Evolutionary conservation across 2,329 filamentous ascomycete genomes (phyloP).

Genomic region (Cryphonectria nitschkei): DNA sequence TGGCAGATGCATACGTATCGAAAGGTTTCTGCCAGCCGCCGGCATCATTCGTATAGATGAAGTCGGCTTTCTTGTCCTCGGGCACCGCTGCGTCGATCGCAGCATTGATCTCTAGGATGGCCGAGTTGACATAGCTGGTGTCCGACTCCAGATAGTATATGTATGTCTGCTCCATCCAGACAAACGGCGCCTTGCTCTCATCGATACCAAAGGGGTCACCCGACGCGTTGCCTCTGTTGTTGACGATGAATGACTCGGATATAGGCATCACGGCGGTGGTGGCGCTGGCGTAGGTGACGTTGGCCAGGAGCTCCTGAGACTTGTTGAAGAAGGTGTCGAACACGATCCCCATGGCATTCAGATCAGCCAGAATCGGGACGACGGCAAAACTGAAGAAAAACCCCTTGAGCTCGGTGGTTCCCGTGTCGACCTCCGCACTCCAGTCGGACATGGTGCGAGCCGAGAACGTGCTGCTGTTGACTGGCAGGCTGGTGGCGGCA

Average conservation of each 20-base stretch:
- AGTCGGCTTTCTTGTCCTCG: constrained; percentile 8
- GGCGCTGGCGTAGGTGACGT: not conserved
- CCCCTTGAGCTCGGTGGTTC: not conserved
- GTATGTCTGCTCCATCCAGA: constrained; percentile 13
- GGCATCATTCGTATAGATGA: constrained; percentile 21
- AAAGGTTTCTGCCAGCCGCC: constrained; percentile 13
- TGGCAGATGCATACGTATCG: constrained; percentile 16
- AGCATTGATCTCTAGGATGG: constrained; percentile 9
- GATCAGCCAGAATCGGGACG: constrained; percentile 13
- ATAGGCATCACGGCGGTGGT: constrained; percentile 20
- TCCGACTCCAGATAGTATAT: not conserved
- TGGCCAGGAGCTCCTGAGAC: constrained; percentile 3
- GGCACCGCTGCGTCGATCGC: constrained; percentile 5
- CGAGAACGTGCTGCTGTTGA: constrained; percentile 16
- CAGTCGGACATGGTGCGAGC: constrained; percentile 8
- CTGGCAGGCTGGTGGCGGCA: not conserved
- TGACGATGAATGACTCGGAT: constrained; percentile 9
- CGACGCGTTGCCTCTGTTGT: not conserved
- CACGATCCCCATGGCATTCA: constrained; percentile 11
- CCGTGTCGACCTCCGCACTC: not conserved
- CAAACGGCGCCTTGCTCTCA: constrained; percentile 8
- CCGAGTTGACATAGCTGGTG: not conserved
- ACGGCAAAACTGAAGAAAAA: constrained; percentile 11
- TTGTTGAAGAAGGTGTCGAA: constrained; percentile 18
- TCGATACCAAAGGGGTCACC: constrained; percentile 17